Conservation (phyloP, 177 flowering plant species). For the Tripterygium wilfordii region DNA sequence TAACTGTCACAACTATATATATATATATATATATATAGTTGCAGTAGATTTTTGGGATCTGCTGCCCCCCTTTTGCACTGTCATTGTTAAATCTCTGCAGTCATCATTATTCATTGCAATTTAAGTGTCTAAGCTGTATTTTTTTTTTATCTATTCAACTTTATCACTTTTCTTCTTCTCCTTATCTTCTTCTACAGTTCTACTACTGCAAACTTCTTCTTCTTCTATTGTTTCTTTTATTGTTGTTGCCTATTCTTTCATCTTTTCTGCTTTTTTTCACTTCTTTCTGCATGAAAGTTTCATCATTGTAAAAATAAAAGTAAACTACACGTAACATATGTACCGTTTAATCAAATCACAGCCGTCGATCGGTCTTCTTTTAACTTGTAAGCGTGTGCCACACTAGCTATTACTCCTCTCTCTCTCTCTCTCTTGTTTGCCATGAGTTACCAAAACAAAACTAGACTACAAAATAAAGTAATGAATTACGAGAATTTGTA, state of each 20-base stretch:
- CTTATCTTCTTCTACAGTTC: neutral
- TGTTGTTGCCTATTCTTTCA: neutral
- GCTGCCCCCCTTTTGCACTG: conserved; percentile 20
- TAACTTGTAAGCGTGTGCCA: too few relatives aligned
- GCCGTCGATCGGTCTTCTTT: too few relatives aligned
- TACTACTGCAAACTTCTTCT: neutral
- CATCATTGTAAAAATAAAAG: neutral
- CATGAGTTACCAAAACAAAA: neutral
- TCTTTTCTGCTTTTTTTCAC: neutral
- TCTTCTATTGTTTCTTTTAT: neutral
- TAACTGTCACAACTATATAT: conserved; percentile 12
- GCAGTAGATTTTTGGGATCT: conserved; percentile 26
- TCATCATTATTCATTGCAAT: neutral
- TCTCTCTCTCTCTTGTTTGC: too few relatives aligned
- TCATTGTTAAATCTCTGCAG: conserved; percentile 15
- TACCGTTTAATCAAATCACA: conserved; percentile 1
- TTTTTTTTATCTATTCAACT: too few relatives aligned
- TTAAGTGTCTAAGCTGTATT: too few relatives aligned
- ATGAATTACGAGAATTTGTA: neutral
- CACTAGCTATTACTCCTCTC: too few relatives aligned
- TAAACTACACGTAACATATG: neutral
- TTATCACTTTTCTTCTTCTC: neutral
- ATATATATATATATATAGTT: conserved; percentile 10
- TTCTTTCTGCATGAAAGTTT: conserved; percentile 1
- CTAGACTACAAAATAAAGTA: neutral